Conservation (phyloP, 345 rosid genomes). For the Lumnitzera racemosa region DNA sequence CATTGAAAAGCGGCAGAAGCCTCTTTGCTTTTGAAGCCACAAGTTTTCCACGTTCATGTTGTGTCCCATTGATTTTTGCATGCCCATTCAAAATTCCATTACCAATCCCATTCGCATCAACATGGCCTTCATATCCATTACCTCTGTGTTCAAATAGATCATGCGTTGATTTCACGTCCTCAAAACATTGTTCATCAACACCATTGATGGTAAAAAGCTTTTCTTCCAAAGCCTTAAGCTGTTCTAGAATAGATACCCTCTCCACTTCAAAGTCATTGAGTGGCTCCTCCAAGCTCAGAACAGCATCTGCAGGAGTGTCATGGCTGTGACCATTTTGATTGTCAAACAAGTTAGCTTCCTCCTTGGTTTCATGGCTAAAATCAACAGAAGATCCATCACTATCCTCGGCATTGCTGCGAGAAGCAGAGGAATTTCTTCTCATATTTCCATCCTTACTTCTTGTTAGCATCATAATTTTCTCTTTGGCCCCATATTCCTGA, state of each 20-base stretch:
- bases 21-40: conserved; percentile 60
- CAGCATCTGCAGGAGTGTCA: conserved; percentile 70
- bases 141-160: conserved; percentile 32
- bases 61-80: conserved; percentile 48
- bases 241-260: conserved; percentile 76
- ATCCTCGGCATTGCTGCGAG: conserved; percentile 61
- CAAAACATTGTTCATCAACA: conserved; percentile 44
- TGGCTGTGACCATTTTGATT: conserved; percentile 26
- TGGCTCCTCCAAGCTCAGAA: conserved; percentile 67
- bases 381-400: conserved; percentile 50
- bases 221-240: conserved; percentile 85
- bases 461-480: conserved; percentile 38
- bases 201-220: conserved; percentile 48
- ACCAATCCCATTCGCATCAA: conserved; percentile 19
- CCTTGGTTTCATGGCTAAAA: conserved; percentile 37
- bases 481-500: conserved; percentile 65
- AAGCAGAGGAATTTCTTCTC: conserved; percentile 48
- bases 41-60: conserved; percentile 20
- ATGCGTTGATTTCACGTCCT: conserved; percentile 32
- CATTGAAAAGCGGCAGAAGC: conserved; percentile 85
- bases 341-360: conserved; percentile 23
- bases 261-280: conserved; percentile 72
- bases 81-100: conserved; percentile 53
- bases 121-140: conserved; percentile 21
- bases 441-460: conserved; percentile 34